phyloP scores from a whole-genome alignment of 495 filamentous ascomycete genomes.

The Aspergillus baeticus region DNA sequence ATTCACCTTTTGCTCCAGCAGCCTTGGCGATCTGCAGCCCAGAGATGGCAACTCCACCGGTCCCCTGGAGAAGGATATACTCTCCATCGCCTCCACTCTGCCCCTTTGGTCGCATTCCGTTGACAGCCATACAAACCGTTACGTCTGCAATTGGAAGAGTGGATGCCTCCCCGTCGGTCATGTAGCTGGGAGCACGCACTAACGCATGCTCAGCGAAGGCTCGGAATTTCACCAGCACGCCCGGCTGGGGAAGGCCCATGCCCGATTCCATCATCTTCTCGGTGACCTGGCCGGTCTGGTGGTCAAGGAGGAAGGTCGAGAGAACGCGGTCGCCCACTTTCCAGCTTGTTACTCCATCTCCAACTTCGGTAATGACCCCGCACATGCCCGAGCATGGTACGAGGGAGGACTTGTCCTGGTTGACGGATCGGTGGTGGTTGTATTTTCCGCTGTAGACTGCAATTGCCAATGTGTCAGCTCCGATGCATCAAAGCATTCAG shows the following conservation, averaged over 20 bases:
- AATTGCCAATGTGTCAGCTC: too few relatives aligned
- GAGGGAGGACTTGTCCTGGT: constrained; percentile 40
- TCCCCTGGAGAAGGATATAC: constrained; percentile 72
- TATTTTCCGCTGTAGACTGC: constrained; percentile 56
- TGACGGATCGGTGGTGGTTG: constrained; percentile 49
- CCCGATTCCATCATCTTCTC: constrained; percentile 46
- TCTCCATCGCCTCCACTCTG: constrained; percentile 64
- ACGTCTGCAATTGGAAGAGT: constrained; percentile 70
- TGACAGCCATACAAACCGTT: constrained; percentile 82
- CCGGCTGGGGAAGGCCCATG: constrained; percentile 65
- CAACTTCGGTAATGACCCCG: constrained; percentile 65
- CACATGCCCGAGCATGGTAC: constrained; percentile 75
- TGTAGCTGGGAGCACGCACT: constrained; percentile 60
- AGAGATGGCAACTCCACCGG: constrained; percentile 76
- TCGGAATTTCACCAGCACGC: constrained; percentile 67
- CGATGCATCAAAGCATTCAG: not conserved
- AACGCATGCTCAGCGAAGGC: constrained; percentile 65
- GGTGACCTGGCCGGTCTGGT: constrained; percentile 62
- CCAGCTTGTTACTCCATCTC: constrained; percentile 62
- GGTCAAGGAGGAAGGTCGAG: constrained; percentile 74
- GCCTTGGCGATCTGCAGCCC: constrained; percentile 81
- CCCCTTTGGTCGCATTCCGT: constrained; percentile 57
- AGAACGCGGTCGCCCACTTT: constrained; percentile 68
- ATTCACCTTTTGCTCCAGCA: constrained; percentile 60
- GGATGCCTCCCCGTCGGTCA: constrained; percentile 61